Base-by-base conservation (phyloP, 306 rosid species). In the Malus asiatica region DNA sequence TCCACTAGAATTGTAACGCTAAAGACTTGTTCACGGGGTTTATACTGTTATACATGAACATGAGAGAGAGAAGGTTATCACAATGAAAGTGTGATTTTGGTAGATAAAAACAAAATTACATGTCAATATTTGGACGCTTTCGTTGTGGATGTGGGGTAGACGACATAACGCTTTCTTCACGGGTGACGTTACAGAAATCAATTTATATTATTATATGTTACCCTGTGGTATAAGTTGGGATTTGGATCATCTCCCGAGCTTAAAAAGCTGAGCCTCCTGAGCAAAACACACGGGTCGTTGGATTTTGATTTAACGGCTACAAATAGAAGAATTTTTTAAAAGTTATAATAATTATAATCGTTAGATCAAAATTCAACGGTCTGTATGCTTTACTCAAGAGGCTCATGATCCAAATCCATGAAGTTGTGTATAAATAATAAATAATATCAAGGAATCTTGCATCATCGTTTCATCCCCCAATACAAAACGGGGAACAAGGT, bases 161-260 rank as follows among this genome's bases (percentile, higher is more conserved):
- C 66, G 76, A 72, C 76, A 72, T 32, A 72, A 38, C 63, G 42
- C 30, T 72, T 72, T 2, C 12, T 42, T 42, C 76, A 72, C 76
- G 76, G 76, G 76, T 58, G 18, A 19, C 70, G 23, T 71, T 71
- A 53, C 15, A 11, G n/a, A 46, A 12, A 32, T n/a, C 14, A 71
- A 27, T 35, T 72, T 33, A 38, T 38, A 38, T 6, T 6, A 38
- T 38, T 38, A 7, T 6, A 55, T 53, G 27, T 32, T 33, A 44
- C 2, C 11, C 0, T 71, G 66, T 33, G 53, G 8, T 12, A 6
- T 6, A 27, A 27, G 27, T 27, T 27, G 27, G 27, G 27, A 27
- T 27, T 27, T 27, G 27, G 27, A 1, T 1, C 27, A 1, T 27
- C 27, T 27, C 27, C 27, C 27, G 27, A 27, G 27, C 27, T 27